These are phyloP conservation scores for Cryphonectria naterciae DNA, from an alignment of 2,329 filamentous ascomycete species.

Conservation along the genomic window DNA sequence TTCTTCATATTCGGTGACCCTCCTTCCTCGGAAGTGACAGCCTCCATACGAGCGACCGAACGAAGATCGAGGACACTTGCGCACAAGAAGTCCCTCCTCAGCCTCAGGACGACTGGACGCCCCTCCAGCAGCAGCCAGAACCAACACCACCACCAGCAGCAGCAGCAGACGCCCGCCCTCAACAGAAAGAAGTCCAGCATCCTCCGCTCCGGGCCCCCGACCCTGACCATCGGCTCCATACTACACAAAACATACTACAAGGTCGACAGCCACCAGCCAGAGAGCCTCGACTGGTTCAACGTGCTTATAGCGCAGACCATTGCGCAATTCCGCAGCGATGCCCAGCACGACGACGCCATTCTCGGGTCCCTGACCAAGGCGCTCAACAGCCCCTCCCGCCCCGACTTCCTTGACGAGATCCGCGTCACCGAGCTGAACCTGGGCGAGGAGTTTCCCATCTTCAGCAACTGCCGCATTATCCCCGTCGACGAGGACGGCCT, in stretches of 20 bases:
- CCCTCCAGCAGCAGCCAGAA: constrained; percentile 36
- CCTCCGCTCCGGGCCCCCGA: constrained; percentile 67
- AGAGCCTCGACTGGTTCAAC: constrained; percentile 98
- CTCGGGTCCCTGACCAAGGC: constrained; percentile 82
- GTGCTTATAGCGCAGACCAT: constrained; percentile 96
- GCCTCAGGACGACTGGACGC: constrained; percentile 54
- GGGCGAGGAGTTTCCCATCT: constrained; percentile 97
- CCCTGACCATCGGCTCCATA: constrained; percentile 89
- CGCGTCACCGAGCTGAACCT: constrained; percentile 90
- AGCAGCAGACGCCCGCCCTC: constrained; percentile 40
- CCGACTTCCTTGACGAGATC: constrained; percentile 92
- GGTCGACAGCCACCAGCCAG: constrained; percentile 91
- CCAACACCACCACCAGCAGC: constrained; percentile 38
- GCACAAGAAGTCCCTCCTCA: constrained; percentile 75
- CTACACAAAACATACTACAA: constrained; percentile 98
- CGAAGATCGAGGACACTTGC: constrained; percentile 74
- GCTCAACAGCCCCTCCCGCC: constrained; percentile 83
- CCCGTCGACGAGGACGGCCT: constrained; percentile 82
- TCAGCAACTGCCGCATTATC: constrained; percentile 96
- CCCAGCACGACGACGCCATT: constrained; percentile 88
- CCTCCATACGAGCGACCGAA: constrained; percentile 74
- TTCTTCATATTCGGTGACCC: constrained; percentile 99
- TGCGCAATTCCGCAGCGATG: constrained; percentile 90
- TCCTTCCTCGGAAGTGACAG: constrained; percentile 79
- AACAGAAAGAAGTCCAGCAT: constrained; percentile 73